phyloP scores from a whole-genome alignment of 179 eudicot genomes.

The Drosera spatulata region DNA sequence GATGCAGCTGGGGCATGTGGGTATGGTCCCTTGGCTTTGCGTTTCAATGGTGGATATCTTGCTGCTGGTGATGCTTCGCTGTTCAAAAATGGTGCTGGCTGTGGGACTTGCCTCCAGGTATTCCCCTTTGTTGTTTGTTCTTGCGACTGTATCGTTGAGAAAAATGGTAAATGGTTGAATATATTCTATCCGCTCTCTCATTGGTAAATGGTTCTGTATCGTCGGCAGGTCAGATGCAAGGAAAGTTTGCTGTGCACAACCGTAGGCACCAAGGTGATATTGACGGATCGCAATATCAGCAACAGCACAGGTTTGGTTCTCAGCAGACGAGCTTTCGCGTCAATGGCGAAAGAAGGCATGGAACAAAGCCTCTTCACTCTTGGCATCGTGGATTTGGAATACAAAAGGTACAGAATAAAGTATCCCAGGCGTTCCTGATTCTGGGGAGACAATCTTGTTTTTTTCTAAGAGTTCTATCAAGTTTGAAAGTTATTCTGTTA shows the following conservation, averaged over 20 bases:
- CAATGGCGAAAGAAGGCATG: slow-evolving; percentile 62
- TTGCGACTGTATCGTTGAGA: too few relatives aligned
- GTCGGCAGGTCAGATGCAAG: slow-evolving; percentile 51
- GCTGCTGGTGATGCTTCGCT: slow-evolving; percentile 62
- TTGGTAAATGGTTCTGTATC: neutral
- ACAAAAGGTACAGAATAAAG: slow-evolving; percentile 35
- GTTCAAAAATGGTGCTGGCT: slow-evolving; percentile 48
- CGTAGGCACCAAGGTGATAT: slow-evolving; percentile 41
- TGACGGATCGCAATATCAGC: slow-evolving; percentile 39
- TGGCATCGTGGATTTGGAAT: slow-evolving; percentile 52
- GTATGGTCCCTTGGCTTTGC: slow-evolving; percentile 51
- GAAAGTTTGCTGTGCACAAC: slow-evolving; percentile 30
- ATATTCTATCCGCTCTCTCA: neutral
- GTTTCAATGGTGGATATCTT: slow-evolving; percentile 39
- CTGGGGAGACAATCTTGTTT: too few relatives aligned
- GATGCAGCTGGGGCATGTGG: slow-evolving; percentile 83
- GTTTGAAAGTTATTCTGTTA: too few relatives aligned
- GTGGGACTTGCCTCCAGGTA: slow-evolving; percentile 85
- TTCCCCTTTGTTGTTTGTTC: too few relatives aligned
- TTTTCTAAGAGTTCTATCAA: too few relatives aligned
- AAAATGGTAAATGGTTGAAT: too few relatives aligned
- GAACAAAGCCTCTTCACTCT: slow-evolving; percentile 30
- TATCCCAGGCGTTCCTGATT: too few relatives aligned
- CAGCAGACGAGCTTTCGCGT: slow-evolving; percentile 59
- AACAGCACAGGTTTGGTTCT: slow-evolving; percentile 59